Conservation (phyloP, 345 rosid genomes). For the Eucalyptus curtisii region DNA sequence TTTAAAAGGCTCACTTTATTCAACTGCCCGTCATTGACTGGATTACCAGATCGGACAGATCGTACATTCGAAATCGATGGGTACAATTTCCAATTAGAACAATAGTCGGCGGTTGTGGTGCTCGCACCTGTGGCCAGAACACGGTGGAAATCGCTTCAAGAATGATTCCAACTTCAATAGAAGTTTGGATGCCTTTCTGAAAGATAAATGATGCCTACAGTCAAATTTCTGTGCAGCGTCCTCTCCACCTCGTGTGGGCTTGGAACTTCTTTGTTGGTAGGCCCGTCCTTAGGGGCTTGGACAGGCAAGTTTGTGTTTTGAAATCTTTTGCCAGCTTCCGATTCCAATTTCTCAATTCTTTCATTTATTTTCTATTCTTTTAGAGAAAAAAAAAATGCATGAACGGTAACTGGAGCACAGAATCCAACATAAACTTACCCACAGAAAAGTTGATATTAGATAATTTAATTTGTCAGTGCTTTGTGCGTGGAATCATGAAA, state of each 20-base stretch:
- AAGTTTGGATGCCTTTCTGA: neutral
- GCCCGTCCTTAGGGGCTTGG: neutral
- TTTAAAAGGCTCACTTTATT: too few species aligned
- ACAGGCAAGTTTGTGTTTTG: neutral
- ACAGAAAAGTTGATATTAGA: too few species aligned
- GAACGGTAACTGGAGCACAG: neutral
- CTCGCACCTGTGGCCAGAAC: neutral
- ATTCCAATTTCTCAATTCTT: neutral
- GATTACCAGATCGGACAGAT: too few species aligned
- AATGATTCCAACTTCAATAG: neutral
- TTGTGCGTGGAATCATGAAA: neutral
- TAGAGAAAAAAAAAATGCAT: neutral
- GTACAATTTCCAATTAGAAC: too few species aligned
- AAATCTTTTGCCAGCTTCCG: neutral
- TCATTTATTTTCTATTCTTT: neutral
- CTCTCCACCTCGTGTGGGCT: neutral
- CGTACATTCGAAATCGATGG: too few species aligned
- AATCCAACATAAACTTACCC: neutral
- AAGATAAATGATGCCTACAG: neutral
- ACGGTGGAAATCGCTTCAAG: neutral
- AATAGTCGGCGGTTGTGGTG: neutral
- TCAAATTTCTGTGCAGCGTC: neutral
- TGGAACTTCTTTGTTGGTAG: neutral
- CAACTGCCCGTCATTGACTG: too few species aligned
- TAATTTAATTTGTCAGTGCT: too few species aligned